Evolutionary conservation across 2,329 filamentous ascomycete species (phyloP).

Genomic region (Cercospora sp.): DNA sequence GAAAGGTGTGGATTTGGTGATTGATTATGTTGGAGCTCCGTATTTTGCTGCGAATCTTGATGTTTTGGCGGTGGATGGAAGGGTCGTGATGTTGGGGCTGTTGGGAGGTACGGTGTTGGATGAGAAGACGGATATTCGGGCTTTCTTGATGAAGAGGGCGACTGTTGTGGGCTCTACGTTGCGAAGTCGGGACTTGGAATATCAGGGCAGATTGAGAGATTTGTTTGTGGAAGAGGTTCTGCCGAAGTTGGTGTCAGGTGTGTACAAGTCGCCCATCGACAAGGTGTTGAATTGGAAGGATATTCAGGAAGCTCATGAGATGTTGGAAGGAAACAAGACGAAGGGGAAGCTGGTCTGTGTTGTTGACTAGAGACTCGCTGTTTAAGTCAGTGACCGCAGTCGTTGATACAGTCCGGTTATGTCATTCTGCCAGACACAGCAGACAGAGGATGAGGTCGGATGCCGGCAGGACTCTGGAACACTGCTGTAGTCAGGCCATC

Average conservation of each 20-base stretch:
- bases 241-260: slow-evolving; percentile 20
- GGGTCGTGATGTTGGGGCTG: slow-evolving; percentile 21
- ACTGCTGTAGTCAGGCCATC: background rate
- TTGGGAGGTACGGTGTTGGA: slow-evolving; percentile 20
- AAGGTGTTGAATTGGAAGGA: slow-evolving; percentile 17
- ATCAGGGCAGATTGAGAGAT: slow-evolving; percentile 24
- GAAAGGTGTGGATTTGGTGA: slow-evolving; percentile 23
- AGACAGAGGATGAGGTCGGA: background rate
- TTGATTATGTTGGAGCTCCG: slow-evolving; percentile 24
- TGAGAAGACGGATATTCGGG: slow-evolving; percentile 21
- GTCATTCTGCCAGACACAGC: background rate
- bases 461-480: background rate
- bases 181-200: slow-evolving; percentile 19
- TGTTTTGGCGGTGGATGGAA: slow-evolving; percentile 19
- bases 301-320: slow-evolving; percentile 19
- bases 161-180: slow-evolving; percentile 19
- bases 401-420: background rate
- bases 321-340: slow-evolving; percentile 24
- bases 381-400: background rate
- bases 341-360: slow-evolving; percentile 24
- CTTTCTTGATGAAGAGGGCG: slow-evolving; percentile 21
- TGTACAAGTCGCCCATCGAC: slow-evolving; percentile 16
- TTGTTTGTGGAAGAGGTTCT: slow-evolving; percentile 20
- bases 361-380: slow-evolving; percentile 9
- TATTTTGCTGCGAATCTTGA: slow-evolving; percentile 23